Evolutionary conservation across 176 grass and related monocot species (phyloP), one percentile per base, ranked within the genome.

Genomic region (Oryza longistaminata): DNA sequence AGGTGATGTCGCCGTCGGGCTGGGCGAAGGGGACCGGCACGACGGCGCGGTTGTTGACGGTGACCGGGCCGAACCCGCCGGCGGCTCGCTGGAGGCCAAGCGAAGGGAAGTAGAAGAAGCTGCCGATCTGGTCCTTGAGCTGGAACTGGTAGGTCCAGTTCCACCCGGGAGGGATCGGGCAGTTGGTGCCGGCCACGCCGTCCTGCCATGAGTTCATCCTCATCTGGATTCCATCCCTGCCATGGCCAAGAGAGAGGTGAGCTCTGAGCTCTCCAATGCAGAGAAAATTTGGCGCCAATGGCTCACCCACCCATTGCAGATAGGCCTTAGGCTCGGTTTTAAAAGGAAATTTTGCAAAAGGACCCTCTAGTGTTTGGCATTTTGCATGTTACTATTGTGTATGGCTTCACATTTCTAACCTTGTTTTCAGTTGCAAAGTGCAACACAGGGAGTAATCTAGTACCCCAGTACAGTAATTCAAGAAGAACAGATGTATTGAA

Each of bases 91-190:
- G 93, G 27, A 98, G 88, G 22, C 91, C 82, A 14, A 95, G 76
- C 3, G 93, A 95, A 29, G 93, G 92, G 85, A 97, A 94, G 84
- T 97, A 97, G 85, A 97, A 97, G 90, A 94, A 94, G 80, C 95
- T 94, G 15, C 95, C 95, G 7, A 97, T 97, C 75, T 97, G 95
- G 74, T 97, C 95, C 88, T 97, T 97, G 78, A 89, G 88, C 87
- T 97, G 95, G 87, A 95, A 98, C 74, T 95, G 83, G 83, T 98
- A 95, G 46, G 96, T 98, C 96, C 96, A 98, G 74, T 98, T 98
- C 96, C 96, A 98, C 11, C 96, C 91, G 0, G 91, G 74, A 9
- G 93, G 96, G 66, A 98, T 98, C 8, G 93, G 93, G 85, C 93
- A 98, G 86, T 93, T 95, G 55, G 96, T 98, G 76, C 96, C 96